Evolutionary conservation across 306 rosid genomes (phyloP).

Genomic region (Abrus pulchellus): DNA sequence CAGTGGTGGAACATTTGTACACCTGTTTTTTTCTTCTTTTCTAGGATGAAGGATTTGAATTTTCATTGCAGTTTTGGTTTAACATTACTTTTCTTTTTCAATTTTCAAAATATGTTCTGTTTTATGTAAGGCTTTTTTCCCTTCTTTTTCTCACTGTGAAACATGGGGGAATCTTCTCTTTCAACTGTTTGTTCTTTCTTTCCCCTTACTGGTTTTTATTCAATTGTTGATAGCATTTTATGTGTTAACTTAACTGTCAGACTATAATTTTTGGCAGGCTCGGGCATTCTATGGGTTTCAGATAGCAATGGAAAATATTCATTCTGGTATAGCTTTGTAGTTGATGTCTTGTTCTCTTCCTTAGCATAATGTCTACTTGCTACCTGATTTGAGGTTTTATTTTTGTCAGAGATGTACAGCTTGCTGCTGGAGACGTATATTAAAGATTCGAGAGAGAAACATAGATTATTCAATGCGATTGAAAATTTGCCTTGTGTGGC

Average conservation of each 20-base stretch:
- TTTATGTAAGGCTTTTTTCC: not conserved
- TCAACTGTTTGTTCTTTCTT: not conserved
- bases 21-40: slow-evolving; percentile 28
- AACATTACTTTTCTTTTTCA: slow-evolving; percentile 6
- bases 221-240: not conserved
- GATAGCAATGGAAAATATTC: slow-evolving; percentile 94
- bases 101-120: not conserved
- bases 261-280: slow-evolving; percentile 63
- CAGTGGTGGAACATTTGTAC: slow-evolving; percentile 11
- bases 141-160: not conserved
- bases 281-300: slow-evolving; percentile 95
- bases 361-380: slow-evolving; percentile 29
- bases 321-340: slow-evolving; percentile 71
- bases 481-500: slow-evolving; percentile 87
- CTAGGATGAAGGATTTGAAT: not conserved
- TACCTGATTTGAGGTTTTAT: slow-evolving; percentile 42
- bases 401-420: slow-evolving; percentile 92
- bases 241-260: slow-evolving; percentile 44
- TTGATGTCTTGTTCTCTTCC: slow-evolving; percentile 28
- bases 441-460: slow-evolving; percentile 87
- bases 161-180: not conserved
- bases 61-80: slow-evolving; percentile 4
- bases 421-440: slow-evolving; percentile 89
- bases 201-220: not conserved
- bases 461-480: slow-evolving; percentile 81